A percentile compares a stretch with the other conserved stretches of the same genome.
Conservation (phyloP, 2,329 filamentous ascomycete genomes). For the Aureobasidium pullulans region DNA sequence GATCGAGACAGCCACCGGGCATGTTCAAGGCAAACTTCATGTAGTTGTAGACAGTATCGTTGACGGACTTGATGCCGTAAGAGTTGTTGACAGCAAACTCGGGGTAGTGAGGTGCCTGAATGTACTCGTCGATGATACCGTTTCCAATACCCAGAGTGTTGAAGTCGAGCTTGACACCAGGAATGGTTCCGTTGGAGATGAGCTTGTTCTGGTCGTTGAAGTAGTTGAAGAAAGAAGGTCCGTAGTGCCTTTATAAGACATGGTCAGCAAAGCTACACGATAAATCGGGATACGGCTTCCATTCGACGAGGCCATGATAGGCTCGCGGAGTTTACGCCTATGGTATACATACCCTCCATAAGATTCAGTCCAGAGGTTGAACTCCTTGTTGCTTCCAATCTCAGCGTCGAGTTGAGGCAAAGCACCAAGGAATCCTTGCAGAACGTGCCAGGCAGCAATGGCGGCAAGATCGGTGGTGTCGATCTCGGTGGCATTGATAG, state of each 20-base stretch:
- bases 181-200: conserved; percentile 35
- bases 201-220: conserved; percentile 51
- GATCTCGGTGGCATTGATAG: conserved; percentile 42
- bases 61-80: conserved; percentile 48
- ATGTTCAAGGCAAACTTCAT: conserved; percentile 49
- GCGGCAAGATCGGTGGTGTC: conserved; percentile 53
- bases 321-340: too few relatives aligned
- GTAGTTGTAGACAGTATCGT: conserved; percentile 53
- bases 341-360: conserved; percentile 31
- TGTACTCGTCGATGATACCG: conserved; percentile 48
- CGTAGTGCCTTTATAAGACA: background rate
- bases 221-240: conserved; percentile 47
- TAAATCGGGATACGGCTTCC: too few relatives aligned
- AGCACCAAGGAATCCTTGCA: conserved; percentile 48
- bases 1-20: conserved; percentile 40
- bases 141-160: conserved; percentile 48
- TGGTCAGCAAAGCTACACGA: too few relatives aligned
- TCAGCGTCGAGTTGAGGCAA: conserved; percentile 42
- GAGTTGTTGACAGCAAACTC: conserved; percentile 49
- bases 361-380: conserved; percentile 54
- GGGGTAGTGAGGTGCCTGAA: conserved; percentile 44
- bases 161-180: conserved; percentile 36
- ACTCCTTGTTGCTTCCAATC: conserved; percentile 43
- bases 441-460: conserved; percentile 46
- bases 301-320: too few relatives aligned